Evolutionary conservation across 176 grass and related monocot genomes (phyloP), one percentile per base, ranked within the genome.

Genomic region (Triticum turgidum): DNA sequence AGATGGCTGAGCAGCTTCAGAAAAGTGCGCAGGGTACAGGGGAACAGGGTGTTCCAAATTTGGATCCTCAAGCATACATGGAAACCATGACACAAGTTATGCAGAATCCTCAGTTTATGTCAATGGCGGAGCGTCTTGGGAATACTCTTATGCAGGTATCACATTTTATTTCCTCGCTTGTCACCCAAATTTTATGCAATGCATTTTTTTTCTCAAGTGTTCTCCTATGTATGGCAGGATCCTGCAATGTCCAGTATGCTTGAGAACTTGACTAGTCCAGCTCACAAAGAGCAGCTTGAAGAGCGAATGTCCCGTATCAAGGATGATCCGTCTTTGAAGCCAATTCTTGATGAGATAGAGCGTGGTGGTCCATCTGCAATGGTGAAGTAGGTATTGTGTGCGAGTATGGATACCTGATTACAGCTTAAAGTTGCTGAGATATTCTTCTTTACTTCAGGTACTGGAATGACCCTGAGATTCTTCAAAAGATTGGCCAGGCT

Each of bases 401-500:
- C 15, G 47, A 52, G 21, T 25, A 22, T 24, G n/a, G 29, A 38
- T 33, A 80, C 73, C n/a, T 39, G 11, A 61, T 73, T 38, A 11
- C 58, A 11, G 13, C 34, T 71, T 15, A 21, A 77, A 82, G 27
- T 63, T 89, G 11, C 70, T 87, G 64, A 83, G 18, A 59, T 39
- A 21, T 24, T 58, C 73, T 83, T 61, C 34, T 41, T 24, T 69
- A 68, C 67, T 87, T 86, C 44, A 98, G 96, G 90, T 98, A 98
- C 85, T 98, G 93, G 96, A 98, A 98, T 92, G 96, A 98, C 83
- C 88, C 96, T 49, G 91, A 91, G 20, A 85, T 91, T 93, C 93
- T 98, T 76, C 86, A 95, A 86, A 98, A 98, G 90, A 88, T 98
- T 77, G 96, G 93, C 21, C 86, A 98, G 76, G 96, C 93, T 78